A percentile compares a stretch with the other conserved stretches of the same genome.
These are phyloP conservation scores for Pulveroboletus sp. DNA, from an alignment of 768 basidiomycete genomes.

Conservation along the genomic window DNA sequence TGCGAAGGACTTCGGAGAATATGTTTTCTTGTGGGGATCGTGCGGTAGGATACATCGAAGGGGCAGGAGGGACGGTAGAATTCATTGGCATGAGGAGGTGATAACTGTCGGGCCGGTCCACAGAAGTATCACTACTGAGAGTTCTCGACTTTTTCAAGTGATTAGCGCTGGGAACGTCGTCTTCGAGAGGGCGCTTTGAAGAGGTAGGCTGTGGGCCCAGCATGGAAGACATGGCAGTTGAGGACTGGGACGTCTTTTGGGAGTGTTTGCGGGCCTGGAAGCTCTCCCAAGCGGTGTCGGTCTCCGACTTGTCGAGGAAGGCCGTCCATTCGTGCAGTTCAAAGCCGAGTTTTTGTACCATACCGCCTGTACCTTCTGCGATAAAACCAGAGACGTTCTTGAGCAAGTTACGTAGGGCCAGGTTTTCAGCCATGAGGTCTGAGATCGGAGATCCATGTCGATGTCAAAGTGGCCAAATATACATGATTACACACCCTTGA, in stretches of 20 bases:
- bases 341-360: constrained; percentile 79
- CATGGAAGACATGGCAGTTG: constrained; percentile 29
- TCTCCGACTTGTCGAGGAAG: constrained; percentile 83
- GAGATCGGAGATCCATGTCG: constrained; percentile 7
- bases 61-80: constrained; percentile 33
- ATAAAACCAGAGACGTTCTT: constrained; percentile 77
- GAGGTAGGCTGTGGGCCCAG: constrained; percentile 22
- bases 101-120: constrained; percentile 43
- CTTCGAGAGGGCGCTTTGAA: constrained; percentile 30
- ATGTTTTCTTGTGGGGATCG: constrained; percentile 49
- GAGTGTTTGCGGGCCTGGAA: constrained; percentile 66
- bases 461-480: not conserved
- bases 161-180: constrained; percentile 18
- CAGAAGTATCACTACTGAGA: constrained; percentile 39
- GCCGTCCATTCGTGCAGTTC: constrained; percentile 73
- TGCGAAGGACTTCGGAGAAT: constrained; percentile 61
- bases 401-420: constrained; percentile 75
- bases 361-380: constrained; percentile 80
- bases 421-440: constrained; percentile 91
- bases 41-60: constrained; percentile 44
- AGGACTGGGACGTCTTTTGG: constrained; percentile 29
- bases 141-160: constrained; percentile 54
- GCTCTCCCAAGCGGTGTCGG: constrained; percentile 91
- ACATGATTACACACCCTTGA: constrained; percentile 53
- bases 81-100: constrained; percentile 58